Evolutionary conservation across 768 basidiomycete genomes (phyloP).

Genomic region (Boletus patriciae): DNA sequence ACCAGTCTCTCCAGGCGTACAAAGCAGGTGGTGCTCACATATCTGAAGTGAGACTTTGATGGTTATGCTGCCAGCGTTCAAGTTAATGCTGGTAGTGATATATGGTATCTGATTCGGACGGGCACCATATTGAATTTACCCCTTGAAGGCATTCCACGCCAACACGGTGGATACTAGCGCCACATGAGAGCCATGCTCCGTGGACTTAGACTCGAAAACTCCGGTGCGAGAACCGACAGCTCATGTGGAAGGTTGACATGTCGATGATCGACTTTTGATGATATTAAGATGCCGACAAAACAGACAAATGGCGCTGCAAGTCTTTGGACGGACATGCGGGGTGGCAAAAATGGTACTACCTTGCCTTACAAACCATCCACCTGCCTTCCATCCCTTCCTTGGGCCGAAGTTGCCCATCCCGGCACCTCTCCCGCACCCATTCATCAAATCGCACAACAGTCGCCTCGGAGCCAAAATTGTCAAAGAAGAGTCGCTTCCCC

Average conservation of each 20-base stretch:
- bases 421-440: constrained; percentile 52
- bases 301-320: not conserved
- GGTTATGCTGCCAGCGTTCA: no score
- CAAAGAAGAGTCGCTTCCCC: constrained; percentile 46
- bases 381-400: constrained; percentile 58
- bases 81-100: no score
- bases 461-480: constrained; percentile 33
- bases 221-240: not conserved
- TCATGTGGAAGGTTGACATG: not conserved
- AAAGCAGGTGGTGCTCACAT: not conserved
- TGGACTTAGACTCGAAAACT: not conserved
- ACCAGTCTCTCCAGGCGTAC: not conserved
- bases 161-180: not conserved
- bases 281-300: no score
- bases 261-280: no score
- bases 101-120: no score
- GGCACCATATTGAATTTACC: no score
- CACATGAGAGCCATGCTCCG: not conserved
- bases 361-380: constrained; percentile 62
- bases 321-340: not conserved
- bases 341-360: constrained; percentile 22
- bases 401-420: constrained; percentile 47
- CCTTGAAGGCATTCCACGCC: not conserved
- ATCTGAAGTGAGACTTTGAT: not conserved
- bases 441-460: constrained; percentile 39